Evolutionary conservation across 805 yeast genomes (phyloP).

Genomic region (Suhomyces sp.): DNA sequence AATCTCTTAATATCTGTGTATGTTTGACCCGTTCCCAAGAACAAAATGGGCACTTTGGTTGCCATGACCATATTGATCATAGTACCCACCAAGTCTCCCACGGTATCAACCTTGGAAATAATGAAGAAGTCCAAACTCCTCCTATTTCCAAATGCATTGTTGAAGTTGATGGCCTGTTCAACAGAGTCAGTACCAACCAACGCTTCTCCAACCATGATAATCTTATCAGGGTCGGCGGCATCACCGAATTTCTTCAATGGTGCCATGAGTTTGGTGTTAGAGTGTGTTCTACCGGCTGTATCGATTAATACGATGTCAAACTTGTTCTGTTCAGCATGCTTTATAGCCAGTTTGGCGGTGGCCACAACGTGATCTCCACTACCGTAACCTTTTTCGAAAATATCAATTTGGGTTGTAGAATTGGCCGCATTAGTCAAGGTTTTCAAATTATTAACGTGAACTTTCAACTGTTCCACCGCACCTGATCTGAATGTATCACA

Average conservation of each 20-base stretch:
- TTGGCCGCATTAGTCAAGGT: constrained; percentile 56
- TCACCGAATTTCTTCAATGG: constrained; percentile 93
- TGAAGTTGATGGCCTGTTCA: constrained; percentile 90
- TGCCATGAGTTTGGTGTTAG: constrained; percentile 92
- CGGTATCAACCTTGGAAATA: constrained; percentile 94
- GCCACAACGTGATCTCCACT: constrained; percentile 93
- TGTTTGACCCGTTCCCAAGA: constrained; percentile 96
- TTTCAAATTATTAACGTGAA: constrained; percentile 83
- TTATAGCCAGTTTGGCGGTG: constrained; percentile 88
- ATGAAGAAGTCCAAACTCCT: constrained; percentile 86
- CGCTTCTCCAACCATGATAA: constrained; percentile 98
- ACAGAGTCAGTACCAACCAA: constrained; percentile 97
- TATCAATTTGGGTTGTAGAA: constrained; percentile 53
- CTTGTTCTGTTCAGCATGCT: constrained; percentile 63
- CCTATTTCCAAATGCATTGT: constrained; percentile 84
- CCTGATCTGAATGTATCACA: constrained; percentile 98
- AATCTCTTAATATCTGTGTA: constrained; percentile 90
- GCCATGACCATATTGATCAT: constrained; percentile 98
- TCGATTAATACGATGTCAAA: constrained; percentile 91
- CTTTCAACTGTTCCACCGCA: constrained; percentile 96
- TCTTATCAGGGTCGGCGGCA: constrained; percentile 92
- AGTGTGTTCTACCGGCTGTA: constrained; percentile 97
- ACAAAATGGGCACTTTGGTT: constrained; percentile 90
- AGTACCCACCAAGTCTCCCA: constrained; percentile 93
- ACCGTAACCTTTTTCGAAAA: constrained; percentile 94